These are phyloP conservation scores for Erysimum cheiri DNA, from an alignment of 441 rosid species.

Conservation along the genomic window DNA sequence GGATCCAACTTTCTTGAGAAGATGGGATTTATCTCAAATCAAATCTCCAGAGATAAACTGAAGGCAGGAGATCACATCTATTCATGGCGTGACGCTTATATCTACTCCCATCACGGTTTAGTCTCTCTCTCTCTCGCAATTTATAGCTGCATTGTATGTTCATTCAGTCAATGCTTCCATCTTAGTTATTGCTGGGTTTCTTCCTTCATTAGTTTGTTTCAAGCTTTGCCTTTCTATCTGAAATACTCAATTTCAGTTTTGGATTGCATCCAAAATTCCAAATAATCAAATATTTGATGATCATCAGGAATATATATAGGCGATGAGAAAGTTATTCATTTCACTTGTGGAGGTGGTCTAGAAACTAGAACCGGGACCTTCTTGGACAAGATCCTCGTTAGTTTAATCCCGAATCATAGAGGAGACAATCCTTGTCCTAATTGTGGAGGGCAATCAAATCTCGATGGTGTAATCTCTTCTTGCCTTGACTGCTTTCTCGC, in stretches of 20 bases:
- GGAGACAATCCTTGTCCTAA: conserved; percentile 54
- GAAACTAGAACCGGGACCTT: conserved; percentile 69
- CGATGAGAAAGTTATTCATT: conserved; percentile 71
- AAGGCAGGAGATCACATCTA: conserved; percentile 38
- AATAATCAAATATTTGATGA: neutral
- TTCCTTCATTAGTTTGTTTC: too few species aligned
- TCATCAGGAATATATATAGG: conserved; percentile 66
- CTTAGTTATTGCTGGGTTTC: too few species aligned
- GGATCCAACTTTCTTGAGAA: neutral
- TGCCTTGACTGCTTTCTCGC: conserved; percentile 74
- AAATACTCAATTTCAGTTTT: neutral
- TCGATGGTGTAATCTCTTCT: conserved; percentile 62
- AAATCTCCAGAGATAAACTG: conserved; percentile 29
- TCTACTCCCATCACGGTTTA: conserved; percentile 39
- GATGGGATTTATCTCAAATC: neutral
- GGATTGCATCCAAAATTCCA: neutral
- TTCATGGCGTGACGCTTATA: conserved; percentile 37
- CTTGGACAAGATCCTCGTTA: conserved; percentile 54
- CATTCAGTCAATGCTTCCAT: too few species aligned
- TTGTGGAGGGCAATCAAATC: conserved; percentile 55
- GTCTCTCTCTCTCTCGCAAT: neutral
- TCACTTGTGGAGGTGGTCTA: conserved; percentile 67
- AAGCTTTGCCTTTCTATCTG: too few species aligned
- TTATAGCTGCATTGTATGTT: too few species aligned
- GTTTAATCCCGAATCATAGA: conserved; percentile 51